Evolutionary conservation across 2,329 filamentous ascomycete genomes (phyloP).

Genomic region (Chaetoscypha palmicola): DNA sequence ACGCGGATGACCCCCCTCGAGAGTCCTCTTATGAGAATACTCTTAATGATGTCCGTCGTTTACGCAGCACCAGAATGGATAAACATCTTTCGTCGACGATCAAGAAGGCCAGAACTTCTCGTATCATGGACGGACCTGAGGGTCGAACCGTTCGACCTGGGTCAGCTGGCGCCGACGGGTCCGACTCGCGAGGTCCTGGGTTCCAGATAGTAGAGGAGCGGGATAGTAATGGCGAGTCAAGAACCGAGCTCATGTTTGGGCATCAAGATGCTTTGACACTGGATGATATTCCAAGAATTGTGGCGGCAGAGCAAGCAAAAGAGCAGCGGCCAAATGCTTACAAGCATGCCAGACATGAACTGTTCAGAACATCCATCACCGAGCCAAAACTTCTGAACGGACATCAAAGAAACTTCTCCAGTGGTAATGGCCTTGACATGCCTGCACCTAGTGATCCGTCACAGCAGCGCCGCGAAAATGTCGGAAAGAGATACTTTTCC

Average conservation of each 20-base stretch:
- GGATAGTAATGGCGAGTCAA: slow-evolving; percentile 59
- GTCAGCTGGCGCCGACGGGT: slow-evolving; percentile 58
- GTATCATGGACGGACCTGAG: slow-evolving; percentile 84
- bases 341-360: slow-evolving; percentile 64
- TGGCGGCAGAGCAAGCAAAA: slow-evolving; percentile 88
- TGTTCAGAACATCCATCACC: slow-evolving; percentile 48
- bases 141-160: slow-evolving; percentile 61
- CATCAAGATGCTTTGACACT: slow-evolving; percentile 86
- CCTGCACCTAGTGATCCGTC: slow-evolving; percentile 42
- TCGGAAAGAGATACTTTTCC: slow-evolving; percentile 80
- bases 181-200: slow-evolving; percentile 45
- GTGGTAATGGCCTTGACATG: slow-evolving; percentile 45
- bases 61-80: slow-evolving; percentile 89
- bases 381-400: slow-evolving; percentile 63
- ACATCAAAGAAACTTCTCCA: slow-evolving; percentile 60
- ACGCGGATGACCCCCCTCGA: slow-evolving; percentile 50
- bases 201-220: slow-evolving; percentile 79
- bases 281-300: slow-evolving; percentile 93
- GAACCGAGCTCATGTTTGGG: slow-evolving; percentile 78
- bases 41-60: slow-evolving; percentile 84
- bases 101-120: slow-evolving; percentile 80
- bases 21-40: slow-evolving; percentile 88
- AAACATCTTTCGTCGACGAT: slow-evolving; percentile 91
- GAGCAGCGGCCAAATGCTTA: slow-evolving; percentile 80
- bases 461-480: slow-evolving; percentile 37